Base-by-base conservation (phyloP, 345 rosid genomes). In the Acer campestre region DNA sequence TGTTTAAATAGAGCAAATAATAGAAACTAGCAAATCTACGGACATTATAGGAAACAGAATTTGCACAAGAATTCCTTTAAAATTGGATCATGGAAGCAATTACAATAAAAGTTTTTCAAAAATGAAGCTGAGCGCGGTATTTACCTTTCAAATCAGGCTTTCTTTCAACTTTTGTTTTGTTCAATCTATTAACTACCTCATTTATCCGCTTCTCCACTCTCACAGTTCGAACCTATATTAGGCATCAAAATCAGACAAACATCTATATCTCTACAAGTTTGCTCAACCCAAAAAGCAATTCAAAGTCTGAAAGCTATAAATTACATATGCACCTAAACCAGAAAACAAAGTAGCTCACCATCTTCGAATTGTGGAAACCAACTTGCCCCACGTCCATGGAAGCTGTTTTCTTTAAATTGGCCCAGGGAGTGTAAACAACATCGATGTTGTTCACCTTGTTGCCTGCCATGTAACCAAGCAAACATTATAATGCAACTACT, bases 321-420 rank as follows among this genome's bases (percentile, higher is more conserved):
- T 46, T 10, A 23, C 14, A 35, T 35, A 75, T 13, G 8, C 63
- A 68, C 17, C 42, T 38, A 58, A 48, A 61, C 31, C 8, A 17
- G 35, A 42, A 49, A 3, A 55, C 20, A 55, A 69, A 61, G 61
- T 64, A 72, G 48, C 86, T 88, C 81, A 90, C 99, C 97, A 88
- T 90, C 89, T 90, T 96, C 0, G 97, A 49, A 82, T 88, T 91
- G 86, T 92, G 88, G 86, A 96, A 96, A 77, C 98, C 97, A 77
- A 96, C 97, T 92, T 96, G 99, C 48, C 99, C 99, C 75, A 94
- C 98, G 83, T 96, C 98, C 99, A 96, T 96, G 70, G 98, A 91
- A 67, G 97, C 89, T 67, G 97, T 92, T 84, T 94, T 96, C 93
- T 91, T 96, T 84, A 96, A 88, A 84, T 96, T 94, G 58, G 91